These are phyloP conservation scores for Brassica cretica DNA, from an alignment of 345 rosid species.

Conservation along the genomic window DNA sequence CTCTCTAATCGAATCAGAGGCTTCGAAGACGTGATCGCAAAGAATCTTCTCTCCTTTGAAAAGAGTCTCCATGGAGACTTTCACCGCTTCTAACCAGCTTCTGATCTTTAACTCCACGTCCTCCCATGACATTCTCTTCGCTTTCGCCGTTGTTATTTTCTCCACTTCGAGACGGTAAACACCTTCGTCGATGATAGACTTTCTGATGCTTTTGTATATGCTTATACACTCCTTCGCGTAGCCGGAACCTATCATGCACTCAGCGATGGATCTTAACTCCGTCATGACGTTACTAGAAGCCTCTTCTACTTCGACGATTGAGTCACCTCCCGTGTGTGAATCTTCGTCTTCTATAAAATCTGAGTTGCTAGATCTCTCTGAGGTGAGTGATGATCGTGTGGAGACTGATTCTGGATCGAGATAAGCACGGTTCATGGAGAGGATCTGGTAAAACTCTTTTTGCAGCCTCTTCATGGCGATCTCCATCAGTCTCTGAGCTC, in stretches of 20 bases:
- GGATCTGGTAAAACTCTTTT: conserved; percentile 72
- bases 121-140: conserved; percentile 66
- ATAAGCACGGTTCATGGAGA: conserved; percentile 60
- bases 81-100: conserved; percentile 65
- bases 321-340: conserved; percentile 36
- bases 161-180: conserved; percentile 68
- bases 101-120: conserved; percentile 54
- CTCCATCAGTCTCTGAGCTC: conserved; percentile 58
- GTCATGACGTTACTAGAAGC: conserved; percentile 53
- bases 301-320: conserved; percentile 54
- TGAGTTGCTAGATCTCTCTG: conserved; percentile 56
- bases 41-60: conserved; percentile 69
- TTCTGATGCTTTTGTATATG: conserved; percentile 58
- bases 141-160: conserved; percentile 41
- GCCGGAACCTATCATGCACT: conserved; percentile 82
- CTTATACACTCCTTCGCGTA: conserved; percentile 69
- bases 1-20: conserved; percentile 54
- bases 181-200: conserved; percentile 79
- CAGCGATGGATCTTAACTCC: conserved; percentile 72
- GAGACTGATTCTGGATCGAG: conserved; percentile 78
- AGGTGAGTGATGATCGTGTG: conserved; percentile 55
- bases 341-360: conserved; percentile 33
- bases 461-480: conserved; percentile 72
- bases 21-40: conserved; percentile 69
- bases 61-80: conserved; percentile 54